Conservation (phyloP, 371 early-diverging fungal genomes). For the Saksenaea vasiformis region DNA sequence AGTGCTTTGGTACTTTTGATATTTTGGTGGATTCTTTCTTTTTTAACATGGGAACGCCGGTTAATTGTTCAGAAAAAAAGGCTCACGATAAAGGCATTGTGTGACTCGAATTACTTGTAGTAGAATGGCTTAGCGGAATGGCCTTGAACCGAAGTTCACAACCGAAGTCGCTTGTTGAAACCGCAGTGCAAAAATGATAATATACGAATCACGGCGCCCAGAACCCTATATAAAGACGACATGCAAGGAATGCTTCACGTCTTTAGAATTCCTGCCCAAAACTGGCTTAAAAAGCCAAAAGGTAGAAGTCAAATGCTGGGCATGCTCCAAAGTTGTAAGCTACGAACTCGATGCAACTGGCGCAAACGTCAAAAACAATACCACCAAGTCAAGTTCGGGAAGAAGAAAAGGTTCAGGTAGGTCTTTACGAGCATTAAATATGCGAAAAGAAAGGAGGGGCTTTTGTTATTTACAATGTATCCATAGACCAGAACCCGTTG, state of each 20-base stretch:
- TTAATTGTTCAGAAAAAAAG: neutral
- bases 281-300: constrained; percentile 20
- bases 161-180: constrained; percentile 9
- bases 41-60: neutral
- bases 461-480: neutral
- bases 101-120: too few relatives aligned
- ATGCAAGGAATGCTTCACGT: constrained; percentile 41
- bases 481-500: constrained; percentile 68
- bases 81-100: too few relatives aligned
- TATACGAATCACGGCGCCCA: constrained; percentile 39
- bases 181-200: constrained; percentile 13
- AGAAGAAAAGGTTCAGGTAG: constrained; percentile 56
- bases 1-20: constrained; percentile 12
- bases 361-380: constrained; percentile 27
- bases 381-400: constrained; percentile 26
- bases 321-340: constrained; percentile 47
- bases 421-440: constrained; percentile 12
- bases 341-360: constrained; percentile 53
- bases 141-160: constrained; percentile 9
- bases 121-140: neutral
- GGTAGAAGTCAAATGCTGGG: constrained; percentile 55
- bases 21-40: neutral
- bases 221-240: constrained; percentile 51
- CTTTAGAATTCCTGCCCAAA: constrained; percentile 45
- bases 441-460: constrained; percentile 5